A percentile compares a stretch with the other conserved stretches of the same genome.
Evolutionary conservation across 2,329 filamentous ascomycete species (phyloP).

Genomic region (Fusarium longipes): DNA sequence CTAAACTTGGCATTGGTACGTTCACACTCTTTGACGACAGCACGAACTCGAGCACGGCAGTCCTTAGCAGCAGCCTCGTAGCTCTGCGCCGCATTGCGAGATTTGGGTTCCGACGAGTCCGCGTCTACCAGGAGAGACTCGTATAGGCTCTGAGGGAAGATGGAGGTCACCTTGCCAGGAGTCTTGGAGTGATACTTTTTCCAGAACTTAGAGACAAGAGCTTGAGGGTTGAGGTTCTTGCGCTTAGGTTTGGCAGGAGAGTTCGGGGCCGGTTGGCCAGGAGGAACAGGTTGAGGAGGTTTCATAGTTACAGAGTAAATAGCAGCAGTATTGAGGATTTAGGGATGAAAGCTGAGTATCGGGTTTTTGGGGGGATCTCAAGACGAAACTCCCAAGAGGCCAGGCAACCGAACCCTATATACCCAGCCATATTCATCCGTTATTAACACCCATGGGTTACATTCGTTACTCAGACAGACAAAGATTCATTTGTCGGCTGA

Average conservation of each 20-base stretch:
- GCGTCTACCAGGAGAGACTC: constrained; percentile 43
- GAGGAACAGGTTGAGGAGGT: constrained; percentile 7
- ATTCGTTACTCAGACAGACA: constrained; percentile 17
- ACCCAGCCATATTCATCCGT: neutral
- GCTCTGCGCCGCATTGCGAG: constrained; percentile 55
- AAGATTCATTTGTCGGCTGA: constrained; percentile 5
- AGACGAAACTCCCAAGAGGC: neutral
- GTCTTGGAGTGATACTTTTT: constrained; percentile 55
- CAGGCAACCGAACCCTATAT: constrained; percentile 29
- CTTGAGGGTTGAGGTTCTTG: constrained; percentile 52
- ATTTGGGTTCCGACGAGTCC: constrained; percentile 41
- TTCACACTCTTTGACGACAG: constrained; percentile 56
- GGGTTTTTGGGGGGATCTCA: neutral
- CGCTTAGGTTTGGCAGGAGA: constrained; percentile 27
- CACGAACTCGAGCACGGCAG: constrained; percentile 55
- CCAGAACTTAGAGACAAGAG: constrained; percentile 57
- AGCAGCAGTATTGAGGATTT: neutral
- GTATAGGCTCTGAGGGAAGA: constrained; percentile 58
- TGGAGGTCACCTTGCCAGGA: constrained; percentile 58
- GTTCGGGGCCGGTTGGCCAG: constrained; percentile 4
- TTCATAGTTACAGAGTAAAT: constrained; percentile 19
- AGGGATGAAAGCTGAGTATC: neutral
- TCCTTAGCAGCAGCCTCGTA: constrained; percentile 56
- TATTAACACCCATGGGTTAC: constrained; percentile 13
- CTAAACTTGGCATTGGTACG: constrained; percentile 60